A percentile compares a stretch with the other conserved stretches of the same genome.
Conservation (phyloP, 148 eudicot genomes). For the Limonium bicolor region DNA sequence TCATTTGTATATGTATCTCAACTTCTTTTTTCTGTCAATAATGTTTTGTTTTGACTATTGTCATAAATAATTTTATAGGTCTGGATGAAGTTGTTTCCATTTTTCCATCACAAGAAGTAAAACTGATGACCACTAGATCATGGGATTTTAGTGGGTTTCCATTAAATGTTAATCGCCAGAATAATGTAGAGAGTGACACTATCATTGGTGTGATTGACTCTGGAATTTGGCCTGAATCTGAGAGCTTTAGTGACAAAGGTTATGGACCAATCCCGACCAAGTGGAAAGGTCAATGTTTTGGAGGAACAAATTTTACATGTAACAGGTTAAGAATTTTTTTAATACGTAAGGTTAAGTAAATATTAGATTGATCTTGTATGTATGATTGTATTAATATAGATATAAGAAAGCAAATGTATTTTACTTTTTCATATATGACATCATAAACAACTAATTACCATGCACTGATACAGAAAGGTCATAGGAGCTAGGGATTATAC, state of each 20-base stretch:
- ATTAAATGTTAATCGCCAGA: constrained; percentile 32
- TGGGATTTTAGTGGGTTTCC: constrained; percentile 86
- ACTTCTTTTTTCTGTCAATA: not conserved
- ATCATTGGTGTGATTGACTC: constrained; percentile 66
- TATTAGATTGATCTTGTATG: not conserved
- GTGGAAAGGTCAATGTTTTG: constrained; percentile 16
- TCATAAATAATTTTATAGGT: constrained; percentile 11
- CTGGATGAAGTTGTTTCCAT: constrained; percentile 59
- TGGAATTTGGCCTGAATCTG: constrained; percentile 22
- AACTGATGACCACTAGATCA: constrained; percentile 70
- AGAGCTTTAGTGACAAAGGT: constrained; percentile 9
- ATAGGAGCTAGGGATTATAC: constrained; percentile 33
- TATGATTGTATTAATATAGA: not conserved
- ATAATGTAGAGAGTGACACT: constrained; percentile 39
- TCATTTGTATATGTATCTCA: too few relatives aligned
- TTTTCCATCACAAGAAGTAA: constrained; percentile 36
- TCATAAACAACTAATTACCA: too few relatives aligned
- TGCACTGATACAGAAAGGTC: constrained; percentile 21
- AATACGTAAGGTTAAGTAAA: too few relatives aligned
- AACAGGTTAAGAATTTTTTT: constrained; percentile 35
- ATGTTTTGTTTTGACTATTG: too few relatives aligned
- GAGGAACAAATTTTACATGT: constrained; percentile 28
- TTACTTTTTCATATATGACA: not conserved
- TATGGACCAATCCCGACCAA: constrained; percentile 3
- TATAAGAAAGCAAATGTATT: not conserved